These are phyloP conservation scores for Ganoderma lingzhi DNA, from an alignment of 1,284 basidiomycete species.

Conservation along the genomic window DNA sequence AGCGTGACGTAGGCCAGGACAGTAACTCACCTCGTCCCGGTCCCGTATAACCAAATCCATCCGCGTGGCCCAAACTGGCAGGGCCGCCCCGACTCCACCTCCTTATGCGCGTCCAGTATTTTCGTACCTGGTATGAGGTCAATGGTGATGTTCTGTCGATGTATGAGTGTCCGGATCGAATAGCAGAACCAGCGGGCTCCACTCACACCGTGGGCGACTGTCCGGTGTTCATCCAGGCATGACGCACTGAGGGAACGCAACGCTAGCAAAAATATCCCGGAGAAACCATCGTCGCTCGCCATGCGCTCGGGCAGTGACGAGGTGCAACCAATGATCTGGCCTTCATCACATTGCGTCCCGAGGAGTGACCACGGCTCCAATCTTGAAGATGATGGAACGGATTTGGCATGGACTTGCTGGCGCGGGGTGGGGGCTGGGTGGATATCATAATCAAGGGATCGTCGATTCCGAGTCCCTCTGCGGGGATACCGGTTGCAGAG, in stretches of 20 bases:
- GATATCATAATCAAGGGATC: constrained; percentile 16
- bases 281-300: constrained; percentile 2
- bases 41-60: constrained; percentile 10
- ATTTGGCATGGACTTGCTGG: constrained; percentile 22
- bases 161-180: background rate
- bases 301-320: constrained; percentile 16
- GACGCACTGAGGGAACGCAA: constrained; percentile 12
- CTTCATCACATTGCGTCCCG: background rate
- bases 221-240: constrained; percentile 8
- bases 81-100: constrained; percentile 25
- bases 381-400: constrained; percentile 27
- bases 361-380: background rate
- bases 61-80: constrained; percentile 20
- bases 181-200: background rate
- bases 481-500: constrained; percentile 23
- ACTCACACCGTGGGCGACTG: background rate
- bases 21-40: constrained; percentile 10
- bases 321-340: constrained; percentile 1
- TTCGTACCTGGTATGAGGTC: constrained; percentile 5
- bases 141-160: constrained; percentile 18
- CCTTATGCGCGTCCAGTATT: constrained; percentile 19
- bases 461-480: constrained; percentile 19
- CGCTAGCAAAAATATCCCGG: constrained; percentile 19
- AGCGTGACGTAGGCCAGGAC: constrained; percentile 27
- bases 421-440: constrained; percentile 11